Evolutionary conservation across 345 rosid genomes (phyloP).

Genomic region (Acer saccharum): DNA sequence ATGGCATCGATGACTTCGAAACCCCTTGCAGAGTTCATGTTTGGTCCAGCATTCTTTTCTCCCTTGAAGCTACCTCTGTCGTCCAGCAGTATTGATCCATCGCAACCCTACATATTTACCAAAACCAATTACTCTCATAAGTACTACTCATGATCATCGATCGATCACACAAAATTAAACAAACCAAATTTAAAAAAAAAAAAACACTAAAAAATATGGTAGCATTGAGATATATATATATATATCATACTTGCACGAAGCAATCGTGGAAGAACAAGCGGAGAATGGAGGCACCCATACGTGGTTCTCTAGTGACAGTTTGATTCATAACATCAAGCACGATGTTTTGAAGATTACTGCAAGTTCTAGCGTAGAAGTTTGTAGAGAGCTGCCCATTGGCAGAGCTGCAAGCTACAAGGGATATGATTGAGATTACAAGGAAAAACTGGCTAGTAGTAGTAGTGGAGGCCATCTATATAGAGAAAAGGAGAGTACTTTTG

Average conservation of each 20-base stretch:
- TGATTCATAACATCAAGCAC: conserved; percentile 29
- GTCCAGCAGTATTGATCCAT: conserved; percentile 41
- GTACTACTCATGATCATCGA: no score
- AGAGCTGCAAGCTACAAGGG: conserved; percentile 1
- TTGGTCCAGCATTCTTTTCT: conserved; percentile 40
- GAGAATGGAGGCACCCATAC: conserved; percentile 47
- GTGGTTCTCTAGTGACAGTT: conserved; percentile 33
- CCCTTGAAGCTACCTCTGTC: conserved; percentile 38
- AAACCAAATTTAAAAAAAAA: no score
- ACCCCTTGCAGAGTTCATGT: conserved; percentile 35
- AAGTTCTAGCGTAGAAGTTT: conserved; percentile 34
- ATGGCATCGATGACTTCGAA: conserved; percentile 39
- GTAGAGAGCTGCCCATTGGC: conserved; percentile 42
- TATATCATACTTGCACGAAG: conserved; percentile 42
- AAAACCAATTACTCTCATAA: no score
- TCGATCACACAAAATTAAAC: no score
- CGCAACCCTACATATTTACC: conserved; percentile 31
- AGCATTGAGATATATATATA: not conserved
- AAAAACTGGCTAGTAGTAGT: not conserved
- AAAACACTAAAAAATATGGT: no score
- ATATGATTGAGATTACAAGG: not conserved
- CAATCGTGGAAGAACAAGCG: conserved; percentile 63
- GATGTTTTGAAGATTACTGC: conserved; percentile 35
- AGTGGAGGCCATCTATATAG: conserved; percentile 7
- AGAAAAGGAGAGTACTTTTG: not conserved